These are phyloP conservation scores for Iris pallida DNA, from an alignment of 116 monocot species.

Conservation along the genomic window DNA sequence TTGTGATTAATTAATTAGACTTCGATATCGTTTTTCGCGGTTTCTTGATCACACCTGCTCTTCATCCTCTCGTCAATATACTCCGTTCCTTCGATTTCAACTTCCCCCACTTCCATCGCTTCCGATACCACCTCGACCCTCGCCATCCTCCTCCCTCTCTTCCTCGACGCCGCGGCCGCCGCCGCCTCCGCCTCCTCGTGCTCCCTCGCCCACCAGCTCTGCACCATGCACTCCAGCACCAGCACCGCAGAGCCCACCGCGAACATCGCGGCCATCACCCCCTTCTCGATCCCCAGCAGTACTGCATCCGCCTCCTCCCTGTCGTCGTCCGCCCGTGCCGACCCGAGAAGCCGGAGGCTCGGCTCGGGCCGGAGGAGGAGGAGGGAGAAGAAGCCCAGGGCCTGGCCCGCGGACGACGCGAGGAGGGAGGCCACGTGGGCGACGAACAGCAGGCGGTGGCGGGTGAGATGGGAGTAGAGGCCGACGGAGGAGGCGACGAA, in stretches of 20 bases:
- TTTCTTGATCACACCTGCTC: slow-evolving; percentile 1
- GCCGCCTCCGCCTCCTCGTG: slow-evolving; percentile 36
- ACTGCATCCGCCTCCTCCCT: slow-evolving; percentile 18
- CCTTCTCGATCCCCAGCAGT: slow-evolving; percentile 30
- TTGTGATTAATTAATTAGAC: background rate
- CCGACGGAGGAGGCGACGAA: slow-evolving; percentile 35
- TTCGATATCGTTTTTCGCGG: background rate
- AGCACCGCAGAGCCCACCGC: slow-evolving; percentile 28
- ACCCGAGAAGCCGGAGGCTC: slow-evolving; percentile 28
- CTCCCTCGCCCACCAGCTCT: slow-evolving; percentile 45
- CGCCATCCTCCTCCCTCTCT: slow-evolving; percentile 43
- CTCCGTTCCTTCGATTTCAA: slow-evolving; percentile 20
- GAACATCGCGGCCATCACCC: slow-evolving; percentile 42
- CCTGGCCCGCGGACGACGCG: slow-evolving; percentile 34
- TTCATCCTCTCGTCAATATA: slow-evolving; percentile 37
- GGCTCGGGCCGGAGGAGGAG: slow-evolving; percentile 44
- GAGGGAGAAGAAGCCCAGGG: slow-evolving; percentile 40
- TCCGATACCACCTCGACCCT: slow-evolving; percentile 37
- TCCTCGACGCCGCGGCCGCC: slow-evolving; percentile 23
- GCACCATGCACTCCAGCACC: slow-evolving; percentile 33
- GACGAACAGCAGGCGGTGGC: slow-evolving; percentile 30
- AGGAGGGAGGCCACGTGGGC: slow-evolving; percentile 30
- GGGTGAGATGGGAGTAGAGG: slow-evolving; percentile 42
- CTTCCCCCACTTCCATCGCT: slow-evolving; percentile 17
- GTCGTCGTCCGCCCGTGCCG: slow-evolving; percentile 9